These are phyloP conservation scores for Gymnopilus dilepis DNA, from an alignment of 768 basidiomycete species.

Conservation along the genomic window DNA sequence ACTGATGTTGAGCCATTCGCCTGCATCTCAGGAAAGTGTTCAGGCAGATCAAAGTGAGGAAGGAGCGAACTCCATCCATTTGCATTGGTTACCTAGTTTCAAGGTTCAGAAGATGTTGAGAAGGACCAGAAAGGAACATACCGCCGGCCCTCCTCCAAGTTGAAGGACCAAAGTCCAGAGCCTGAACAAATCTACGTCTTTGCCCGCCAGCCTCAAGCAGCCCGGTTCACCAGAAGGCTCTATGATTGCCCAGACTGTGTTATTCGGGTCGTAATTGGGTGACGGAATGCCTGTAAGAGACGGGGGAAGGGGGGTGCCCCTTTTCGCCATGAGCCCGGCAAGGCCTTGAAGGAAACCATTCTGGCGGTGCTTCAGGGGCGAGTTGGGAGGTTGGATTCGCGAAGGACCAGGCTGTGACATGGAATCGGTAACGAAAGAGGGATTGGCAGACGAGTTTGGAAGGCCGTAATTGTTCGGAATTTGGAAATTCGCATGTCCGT, in stretches of 20 bases:
- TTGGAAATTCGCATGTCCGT: constrained; percentile 50
- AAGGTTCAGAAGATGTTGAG: constrained; percentile 16
- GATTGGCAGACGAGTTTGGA: constrained; percentile 39
- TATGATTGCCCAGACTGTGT: constrained; percentile 68
- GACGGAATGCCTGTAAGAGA: constrained; percentile 65
- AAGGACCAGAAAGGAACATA: constrained; percentile 39
- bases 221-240: constrained; percentile 69
- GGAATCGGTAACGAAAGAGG: constrained; percentile 52
- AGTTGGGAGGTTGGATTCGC: constrained; percentile 41
- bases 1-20: constrained; percentile 53
- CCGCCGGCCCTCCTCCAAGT: constrained; percentile 65
- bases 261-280: constrained; percentile 63
- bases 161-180: constrained; percentile 68
- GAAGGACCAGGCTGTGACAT: constrained; percentile 39
- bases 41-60: constrained; percentile 64
- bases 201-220: constrained; percentile 69
- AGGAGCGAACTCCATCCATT: constrained; percentile 62
- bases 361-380: constrained; percentile 57
- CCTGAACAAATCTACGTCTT: constrained; percentile 78
- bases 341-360: constrained; percentile 65
- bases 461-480: constrained; percentile 47
- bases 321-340: constrained; percentile 60
- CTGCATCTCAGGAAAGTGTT: constrained; percentile 53
- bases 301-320: constrained; percentile 75
- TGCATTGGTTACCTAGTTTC: constrained; percentile 50